Base-by-base conservation (phyloP, 2,329 filamentous ascomycete species). In the Phaeophleospora eucalypticola region DNA sequence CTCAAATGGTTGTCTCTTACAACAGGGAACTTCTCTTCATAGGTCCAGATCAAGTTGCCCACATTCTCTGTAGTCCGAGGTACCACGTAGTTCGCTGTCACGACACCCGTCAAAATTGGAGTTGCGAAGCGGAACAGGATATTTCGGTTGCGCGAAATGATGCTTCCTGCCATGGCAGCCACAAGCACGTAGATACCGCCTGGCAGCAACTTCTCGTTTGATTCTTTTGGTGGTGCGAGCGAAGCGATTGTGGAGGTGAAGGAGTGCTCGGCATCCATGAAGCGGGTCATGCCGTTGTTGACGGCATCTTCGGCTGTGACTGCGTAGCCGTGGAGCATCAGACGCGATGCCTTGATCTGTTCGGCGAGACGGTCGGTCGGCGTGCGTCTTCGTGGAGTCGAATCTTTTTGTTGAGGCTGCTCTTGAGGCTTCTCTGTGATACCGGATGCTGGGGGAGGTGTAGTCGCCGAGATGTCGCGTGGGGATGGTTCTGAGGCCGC, bases 31-130 rank as follows among this genome's bases (percentile, higher is more conserved):
- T 79, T 82, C 78, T 94, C 81, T 82, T 98, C 93, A 68, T 93
- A 98, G 66, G 81, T 83, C 93, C 93, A 98, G 37, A 86, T 73
- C 65, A 97, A 74, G 64, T 91, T 84, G 36, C 84, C 83, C 20
- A 95, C 82, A 70, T 98, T 98, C 67, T 81, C 76, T 79, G 89
- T 95, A 35, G 93, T 98, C 55, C 93, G 76, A 36, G 93, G 93
- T 40, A 98, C 72, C 33, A 95, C 83, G 51, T 83, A 76, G 82
- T 89, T 93, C 49, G 87, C 89, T 46, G 89, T 87, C 46, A 83
- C 83, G 53, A 95, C 73, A 57, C 90, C 93, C 36, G 96, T 81
- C 16, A 84, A 83, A 41, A 91, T 70, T 9, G 93, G 93, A 2
- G 87, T 78, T 2, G 83, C 75, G 44, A 84, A 83, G 58, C 93